A percentile compares a stretch with the other conserved stretches of the same genome.
phyloP scores from a whole-genome alignment of 1,284 basidiomycete species.

The Ustilago crameri region DNA sequence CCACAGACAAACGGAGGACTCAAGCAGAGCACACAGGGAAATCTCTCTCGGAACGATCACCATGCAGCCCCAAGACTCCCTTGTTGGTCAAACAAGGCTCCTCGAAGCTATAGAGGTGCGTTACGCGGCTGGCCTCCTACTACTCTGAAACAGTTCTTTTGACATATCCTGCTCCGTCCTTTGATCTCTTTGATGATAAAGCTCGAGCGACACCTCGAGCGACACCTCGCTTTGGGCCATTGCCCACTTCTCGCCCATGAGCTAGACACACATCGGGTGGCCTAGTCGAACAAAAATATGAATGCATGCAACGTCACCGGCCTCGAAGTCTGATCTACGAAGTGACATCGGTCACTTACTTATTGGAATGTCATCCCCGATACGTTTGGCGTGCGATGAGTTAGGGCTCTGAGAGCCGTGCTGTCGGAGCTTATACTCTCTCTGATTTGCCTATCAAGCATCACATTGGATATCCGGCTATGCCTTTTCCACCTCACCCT shows the following conservation, averaged over 20 bases:
- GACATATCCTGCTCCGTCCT: background rate
- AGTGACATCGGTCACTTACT: too few species aligned
- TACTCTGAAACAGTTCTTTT: background rate
- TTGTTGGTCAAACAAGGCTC: slow-evolving; percentile 10
- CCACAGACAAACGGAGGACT: background rate
- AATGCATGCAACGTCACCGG: too few species aligned
- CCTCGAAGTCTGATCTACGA: too few species aligned
- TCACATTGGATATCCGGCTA: too few species aligned
- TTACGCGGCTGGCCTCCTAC: background rate
- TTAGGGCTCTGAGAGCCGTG: too few species aligned
- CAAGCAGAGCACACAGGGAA: background rate
- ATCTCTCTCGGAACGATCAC: slow-evolving; percentile 16
- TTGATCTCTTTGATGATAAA: background rate
- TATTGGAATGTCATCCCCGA: too few species aligned
- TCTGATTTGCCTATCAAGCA: too few species aligned
- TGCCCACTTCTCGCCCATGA: slow-evolving; percentile 6
- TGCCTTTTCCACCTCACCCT: too few species aligned
- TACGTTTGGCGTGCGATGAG: too few species aligned
- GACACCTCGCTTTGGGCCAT: slow-evolving; percentile 15
- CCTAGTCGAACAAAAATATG: too few species aligned
- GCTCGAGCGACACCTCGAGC: slow-evolving; percentile 16
- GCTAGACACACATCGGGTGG: background rate
- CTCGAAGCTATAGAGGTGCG: slow-evolving; percentile 21
- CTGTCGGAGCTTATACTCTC: too few species aligned
- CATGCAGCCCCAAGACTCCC: slow-evolving; percentile 20